These are phyloP conservation scores for Apiospora aurea DNA, from an alignment of 2,329 filamentous ascomycete genomes.

Conservation along the genomic window DNA sequence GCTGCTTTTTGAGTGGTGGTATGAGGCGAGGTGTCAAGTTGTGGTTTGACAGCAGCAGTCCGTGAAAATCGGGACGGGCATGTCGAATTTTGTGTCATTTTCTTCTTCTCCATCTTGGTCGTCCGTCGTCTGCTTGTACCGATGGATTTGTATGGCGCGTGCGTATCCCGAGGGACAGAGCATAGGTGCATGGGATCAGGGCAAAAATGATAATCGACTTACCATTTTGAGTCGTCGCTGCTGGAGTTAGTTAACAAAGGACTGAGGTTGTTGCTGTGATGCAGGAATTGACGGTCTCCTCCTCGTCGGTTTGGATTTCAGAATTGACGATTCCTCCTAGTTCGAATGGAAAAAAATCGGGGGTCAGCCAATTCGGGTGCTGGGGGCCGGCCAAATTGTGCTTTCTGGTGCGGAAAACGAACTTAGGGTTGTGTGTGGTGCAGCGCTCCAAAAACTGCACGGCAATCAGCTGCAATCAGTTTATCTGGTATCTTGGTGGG, in stretches of 20 bases:
- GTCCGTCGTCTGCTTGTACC: background rate
- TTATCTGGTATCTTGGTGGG: slow-evolving; percentile 13
- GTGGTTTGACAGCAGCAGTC: slow-evolving; percentile 13
- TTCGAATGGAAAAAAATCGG: slow-evolving; percentile 21
- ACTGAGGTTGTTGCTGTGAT: slow-evolving; percentile 32
- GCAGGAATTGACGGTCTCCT: slow-evolving; percentile 37
- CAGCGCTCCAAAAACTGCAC: background rate
- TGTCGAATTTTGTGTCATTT: background rate
- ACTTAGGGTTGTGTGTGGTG: slow-evolving; percentile 21
- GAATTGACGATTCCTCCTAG: slow-evolving; percentile 24
- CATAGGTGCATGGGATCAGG: background rate
- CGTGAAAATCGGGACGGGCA: background rate
- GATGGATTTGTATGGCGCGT: background rate
- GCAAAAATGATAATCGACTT: slow-evolving; percentile 42
- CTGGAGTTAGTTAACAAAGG: slow-evolving; percentile 31
- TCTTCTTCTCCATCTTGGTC: background rate
- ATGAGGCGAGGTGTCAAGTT: background rate
- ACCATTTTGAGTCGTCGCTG: slow-evolving; percentile 53
- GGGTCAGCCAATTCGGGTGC: slow-evolving; percentile 22
- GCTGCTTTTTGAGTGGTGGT: background rate
- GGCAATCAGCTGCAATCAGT: background rate
- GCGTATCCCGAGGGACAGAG: background rate
- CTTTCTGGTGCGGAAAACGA: slow-evolving; percentile 20
- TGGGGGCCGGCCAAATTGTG: slow-evolving; percentile 18
- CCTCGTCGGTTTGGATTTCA: slow-evolving; percentile 27